Evolutionary conservation across 176 grass and related monocot genomes (phyloP).

Genomic region (Miscanthus lutarioriparius): DNA sequence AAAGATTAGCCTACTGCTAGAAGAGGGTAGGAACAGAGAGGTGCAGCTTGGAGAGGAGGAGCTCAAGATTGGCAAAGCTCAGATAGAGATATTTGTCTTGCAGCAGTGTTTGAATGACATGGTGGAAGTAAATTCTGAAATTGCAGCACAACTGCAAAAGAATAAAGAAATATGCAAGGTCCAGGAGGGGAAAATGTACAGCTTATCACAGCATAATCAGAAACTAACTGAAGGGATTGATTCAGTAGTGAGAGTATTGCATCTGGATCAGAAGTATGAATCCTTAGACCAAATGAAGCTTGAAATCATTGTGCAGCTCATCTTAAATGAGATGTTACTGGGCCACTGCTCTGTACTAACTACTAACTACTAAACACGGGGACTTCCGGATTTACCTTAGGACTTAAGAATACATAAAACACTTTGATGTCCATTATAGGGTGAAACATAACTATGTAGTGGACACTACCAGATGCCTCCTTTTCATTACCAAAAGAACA

Average conservation of each 20-base stretch:
- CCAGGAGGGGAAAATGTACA: too few species aligned
- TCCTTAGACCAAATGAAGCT: too few species aligned
- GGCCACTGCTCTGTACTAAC: neutral
- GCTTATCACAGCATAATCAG: too few species aligned
- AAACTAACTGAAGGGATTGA: too few species aligned
- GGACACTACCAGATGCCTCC: neutral
- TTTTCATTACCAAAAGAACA: conserved; percentile 11
- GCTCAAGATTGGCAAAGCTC: conserved; percentile 59
- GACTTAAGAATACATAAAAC: neutral
- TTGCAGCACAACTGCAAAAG: conserved; percentile 30
- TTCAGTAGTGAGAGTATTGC: too few species aligned
- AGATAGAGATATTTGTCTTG: conserved; percentile 76
- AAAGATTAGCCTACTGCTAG: conserved; percentile 42
- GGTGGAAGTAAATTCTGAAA: conserved; percentile 33
- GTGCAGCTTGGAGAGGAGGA: conserved; percentile 69
- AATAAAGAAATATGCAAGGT: too few species aligned
- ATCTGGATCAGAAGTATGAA: too few species aligned
- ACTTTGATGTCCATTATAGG: neutral
- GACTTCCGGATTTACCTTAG: neutral
- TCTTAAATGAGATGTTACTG: neutral
- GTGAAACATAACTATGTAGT: conserved; percentile 11
- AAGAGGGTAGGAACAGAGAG: conserved; percentile 50
- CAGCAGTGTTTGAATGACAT: conserved; percentile 54
- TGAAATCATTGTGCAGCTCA: neutral
- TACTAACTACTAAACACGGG: neutral